phyloP scores from a whole-genome alignment of 352 stramenopile genomes.

The Pythium phragmitis region DNA sequence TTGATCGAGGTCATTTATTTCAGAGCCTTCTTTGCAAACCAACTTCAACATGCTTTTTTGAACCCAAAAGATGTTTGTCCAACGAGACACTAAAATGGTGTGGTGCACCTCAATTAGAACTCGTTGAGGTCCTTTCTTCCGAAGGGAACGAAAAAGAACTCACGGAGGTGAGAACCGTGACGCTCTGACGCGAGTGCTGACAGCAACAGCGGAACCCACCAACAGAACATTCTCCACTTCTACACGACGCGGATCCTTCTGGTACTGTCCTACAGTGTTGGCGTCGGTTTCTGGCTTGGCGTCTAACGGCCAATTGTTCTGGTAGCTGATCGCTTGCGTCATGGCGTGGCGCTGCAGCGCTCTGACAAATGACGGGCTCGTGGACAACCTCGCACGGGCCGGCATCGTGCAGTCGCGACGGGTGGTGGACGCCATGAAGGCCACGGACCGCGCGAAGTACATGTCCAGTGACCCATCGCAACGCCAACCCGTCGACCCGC shows the following conservation, averaged over 20 bases:
- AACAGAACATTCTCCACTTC: background rate
- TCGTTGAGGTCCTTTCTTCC: background rate
- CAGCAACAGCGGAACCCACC: background rate
- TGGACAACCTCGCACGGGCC: slow-evolving; percentile 66
- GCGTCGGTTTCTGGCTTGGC: background rate
- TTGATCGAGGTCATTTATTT: no score
- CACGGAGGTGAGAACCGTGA: background rate
- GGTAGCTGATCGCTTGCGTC: background rate
- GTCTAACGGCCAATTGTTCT: background rate
- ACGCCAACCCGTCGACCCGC: slow-evolving; percentile 22
- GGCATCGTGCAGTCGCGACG: slow-evolving; percentile 67
- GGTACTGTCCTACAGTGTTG: background rate
- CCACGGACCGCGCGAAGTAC: slow-evolving; percentile 73
- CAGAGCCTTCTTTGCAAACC: no score
- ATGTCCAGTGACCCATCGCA: slow-evolving; percentile 23
- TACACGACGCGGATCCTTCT: background rate
- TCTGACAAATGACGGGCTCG: slow-evolving; percentile 57
- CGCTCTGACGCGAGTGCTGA: background rate
- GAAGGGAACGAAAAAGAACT: background rate
- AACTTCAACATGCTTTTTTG: no score
- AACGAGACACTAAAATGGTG: no score
- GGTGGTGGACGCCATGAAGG: slow-evolving; percentile 72
- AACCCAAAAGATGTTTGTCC: no score
- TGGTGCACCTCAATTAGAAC: no score
- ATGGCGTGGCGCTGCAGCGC: slow-evolving; percentile 81